A percentile compares a stretch with the other conserved stretches of the same genome.
These are phyloP conservation scores for Oryza glaberrima DNA, from an alignment of 176 grass and related monocot species.

Conservation along the genomic window DNA sequence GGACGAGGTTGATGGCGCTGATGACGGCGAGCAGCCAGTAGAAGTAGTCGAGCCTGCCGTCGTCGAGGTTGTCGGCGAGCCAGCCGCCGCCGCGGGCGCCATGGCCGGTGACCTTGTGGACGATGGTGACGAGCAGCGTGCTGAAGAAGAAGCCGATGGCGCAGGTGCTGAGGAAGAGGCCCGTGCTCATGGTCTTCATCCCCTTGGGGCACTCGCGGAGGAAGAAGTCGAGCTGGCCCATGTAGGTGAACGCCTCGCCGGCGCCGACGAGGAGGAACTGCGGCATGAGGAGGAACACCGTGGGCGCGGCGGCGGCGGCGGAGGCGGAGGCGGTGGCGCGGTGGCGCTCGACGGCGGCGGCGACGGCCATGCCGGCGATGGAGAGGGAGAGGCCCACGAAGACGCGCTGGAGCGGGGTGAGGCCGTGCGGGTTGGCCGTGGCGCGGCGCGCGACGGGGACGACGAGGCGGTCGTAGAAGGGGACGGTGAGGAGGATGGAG, in stretches of 20 bases:
- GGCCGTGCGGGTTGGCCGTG: constrained; percentile 74
- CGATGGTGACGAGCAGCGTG: constrained; percentile 73
- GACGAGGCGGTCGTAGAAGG: constrained; percentile 79
- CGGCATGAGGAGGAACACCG: constrained; percentile 86
- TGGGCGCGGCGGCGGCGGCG: constrained; percentile 6
- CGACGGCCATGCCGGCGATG: constrained; percentile 67
- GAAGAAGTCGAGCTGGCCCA: constrained; percentile 96
- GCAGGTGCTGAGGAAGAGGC: constrained; percentile 89
- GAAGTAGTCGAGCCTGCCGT: constrained; percentile 88
- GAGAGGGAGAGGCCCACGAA: constrained; percentile 73
- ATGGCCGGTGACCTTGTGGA: constrained; percentile 61
- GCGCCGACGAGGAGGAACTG: constrained; percentile 93
- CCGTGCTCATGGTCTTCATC: constrained; percentile 99
- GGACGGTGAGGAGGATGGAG: constrained; percentile 92
- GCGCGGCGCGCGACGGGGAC: constrained; percentile 47
- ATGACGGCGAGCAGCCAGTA: constrained; percentile 82
- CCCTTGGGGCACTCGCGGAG: constrained; percentile 91
- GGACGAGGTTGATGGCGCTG: constrained; percentile 51
- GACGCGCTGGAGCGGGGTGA: constrained; percentile 82
- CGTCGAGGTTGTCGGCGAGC: constrained; percentile 75
- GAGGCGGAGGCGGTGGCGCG: constrained; percentile 32
- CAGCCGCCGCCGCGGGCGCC: constrained; percentile 51
- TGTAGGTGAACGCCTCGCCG: constrained; percentile 96
- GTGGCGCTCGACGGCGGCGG: constrained; percentile 66
- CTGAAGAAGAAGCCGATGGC: constrained; percentile 92